Evolutionary conservation across 345 rosid species (phyloP).

Genomic region (Gynandropsis gynandra): DNA sequence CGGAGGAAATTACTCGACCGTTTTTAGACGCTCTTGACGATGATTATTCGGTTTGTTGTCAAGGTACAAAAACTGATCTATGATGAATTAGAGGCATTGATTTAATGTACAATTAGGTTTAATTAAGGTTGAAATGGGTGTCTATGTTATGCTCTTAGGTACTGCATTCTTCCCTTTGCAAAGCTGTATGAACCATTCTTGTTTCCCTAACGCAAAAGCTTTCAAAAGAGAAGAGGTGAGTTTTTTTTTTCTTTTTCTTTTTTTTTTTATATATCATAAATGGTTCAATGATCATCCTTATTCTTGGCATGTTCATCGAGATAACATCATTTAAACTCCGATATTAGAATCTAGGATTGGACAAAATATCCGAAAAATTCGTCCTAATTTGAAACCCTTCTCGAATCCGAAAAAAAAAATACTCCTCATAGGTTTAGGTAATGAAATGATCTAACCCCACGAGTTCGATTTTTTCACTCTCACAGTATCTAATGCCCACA

Average conservation of each 20-base stretch:
- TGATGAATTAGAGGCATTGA: neutral
- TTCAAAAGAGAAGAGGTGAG: constrained; percentile 91
- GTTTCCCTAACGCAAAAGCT: constrained; percentile 83
- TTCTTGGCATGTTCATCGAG: neutral
- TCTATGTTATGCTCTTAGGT: constrained; percentile 38
- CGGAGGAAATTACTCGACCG: constrained; percentile 49
- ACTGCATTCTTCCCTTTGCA: constrained; percentile 91
- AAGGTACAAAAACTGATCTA: constrained; percentile 39
- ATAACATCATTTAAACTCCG: too few relatives aligned
- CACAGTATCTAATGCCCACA: too few relatives aligned
- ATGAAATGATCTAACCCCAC: too few relatives aligned
- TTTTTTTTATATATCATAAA: neutral
- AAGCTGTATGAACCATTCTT: constrained; percentile 94
- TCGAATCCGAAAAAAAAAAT: too few relatives aligned
- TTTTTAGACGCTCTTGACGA: constrained; percentile 79
- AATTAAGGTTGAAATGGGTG: neutral
- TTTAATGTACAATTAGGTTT: neutral
- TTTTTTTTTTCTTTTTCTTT: constrained; percentile 5
- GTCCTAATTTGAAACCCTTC: too few relatives aligned
- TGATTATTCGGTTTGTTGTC: constrained; percentile 62
- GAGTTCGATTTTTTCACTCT: too few relatives aligned
- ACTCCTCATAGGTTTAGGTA: too few relatives aligned
- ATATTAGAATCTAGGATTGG: too few relatives aligned
- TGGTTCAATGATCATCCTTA: neutral
- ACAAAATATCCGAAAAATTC: too few relatives aligned